Percentiles rank a stretch among this genome's conserved stretches.
phyloP scores from a whole-genome alignment of 176 grass and related monocot species.

The Carex littledalei region DNA sequence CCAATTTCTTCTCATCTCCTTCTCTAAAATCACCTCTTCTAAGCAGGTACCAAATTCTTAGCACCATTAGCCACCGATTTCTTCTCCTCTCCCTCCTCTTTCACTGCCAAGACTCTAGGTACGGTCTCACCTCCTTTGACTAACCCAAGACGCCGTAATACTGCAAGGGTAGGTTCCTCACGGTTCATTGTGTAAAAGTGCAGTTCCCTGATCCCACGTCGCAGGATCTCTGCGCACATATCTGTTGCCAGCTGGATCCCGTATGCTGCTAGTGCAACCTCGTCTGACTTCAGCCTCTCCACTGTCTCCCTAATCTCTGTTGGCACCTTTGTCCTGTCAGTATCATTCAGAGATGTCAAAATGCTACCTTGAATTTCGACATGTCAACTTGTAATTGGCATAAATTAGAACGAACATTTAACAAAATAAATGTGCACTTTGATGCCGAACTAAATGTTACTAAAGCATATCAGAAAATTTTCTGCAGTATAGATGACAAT shows the following conservation, averaged over 20 bases:
- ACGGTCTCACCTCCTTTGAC: constrained; percentile 1
- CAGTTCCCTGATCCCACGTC: constrained; percentile 15
- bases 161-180: constrained; percentile 23
- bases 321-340: constrained; percentile 28
- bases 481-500: not conserved
- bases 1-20: not conserved
- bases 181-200: constrained; percentile 38
- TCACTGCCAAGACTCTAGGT: not conserved
- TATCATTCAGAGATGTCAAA: not conserved
- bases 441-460: not conserved
- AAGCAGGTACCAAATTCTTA: constrained; percentile 1
- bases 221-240: constrained; percentile 28
- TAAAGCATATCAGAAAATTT: not conserved
- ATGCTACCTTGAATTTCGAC: not conserved
- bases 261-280: constrained; percentile 21
- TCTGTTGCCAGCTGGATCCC: constrained; percentile 24
- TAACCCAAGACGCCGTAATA: constrained; percentile 20
- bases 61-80: not conserved
- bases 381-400: not conserved
- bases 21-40: not conserved
- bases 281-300: constrained; percentile 16
- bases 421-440: not conserved
- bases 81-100: constrained; percentile 18
- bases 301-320: constrained; percentile 20
- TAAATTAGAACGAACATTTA: not conserved